phyloP scores from a whole-genome alignment of 2,329 filamentous ascomycete genomes.

The Colletotrichum sp. region DNA sequence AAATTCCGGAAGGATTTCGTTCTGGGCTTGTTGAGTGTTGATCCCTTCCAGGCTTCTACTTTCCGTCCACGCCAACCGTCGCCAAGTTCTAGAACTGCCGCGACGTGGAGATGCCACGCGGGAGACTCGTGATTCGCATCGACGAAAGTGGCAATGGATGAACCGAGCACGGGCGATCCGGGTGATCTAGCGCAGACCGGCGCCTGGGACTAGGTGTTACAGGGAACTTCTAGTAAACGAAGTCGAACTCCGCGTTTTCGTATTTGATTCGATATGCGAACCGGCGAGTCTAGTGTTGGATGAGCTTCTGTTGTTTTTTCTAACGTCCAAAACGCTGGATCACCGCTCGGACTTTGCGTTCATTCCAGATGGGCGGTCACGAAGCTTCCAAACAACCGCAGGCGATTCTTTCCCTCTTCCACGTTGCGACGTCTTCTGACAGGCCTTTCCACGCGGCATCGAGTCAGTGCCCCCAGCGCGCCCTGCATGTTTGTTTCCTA shows the following conservation, averaged over 20 bases:
- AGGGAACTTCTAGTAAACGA: background rate
- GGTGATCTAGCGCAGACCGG: background rate
- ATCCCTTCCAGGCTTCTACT: background rate
- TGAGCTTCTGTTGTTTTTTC: background rate
- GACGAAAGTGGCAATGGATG: background rate
- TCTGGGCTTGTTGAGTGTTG: background rate
- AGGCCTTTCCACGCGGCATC: background rate
- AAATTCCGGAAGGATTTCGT: background rate
- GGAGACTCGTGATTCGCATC: background rate
- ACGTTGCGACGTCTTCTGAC: background rate
- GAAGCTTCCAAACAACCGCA: background rate
- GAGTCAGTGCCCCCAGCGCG: background rate
- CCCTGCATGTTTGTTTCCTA: background rate
- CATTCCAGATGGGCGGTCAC: background rate
- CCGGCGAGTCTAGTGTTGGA: background rate
- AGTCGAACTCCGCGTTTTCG: background rate
- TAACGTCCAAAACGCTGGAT: background rate
- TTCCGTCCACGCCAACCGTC: background rate
- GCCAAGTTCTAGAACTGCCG: background rate
- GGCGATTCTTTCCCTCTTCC: background rate
- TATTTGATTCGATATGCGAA: background rate
- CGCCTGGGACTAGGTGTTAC: background rate
- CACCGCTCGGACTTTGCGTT: background rate
- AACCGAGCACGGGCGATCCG: background rate
- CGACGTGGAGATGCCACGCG: background rate